Evolutionary conservation across 305 asterid species (phyloP).

Genomic region (Striga hermonthica): DNA sequence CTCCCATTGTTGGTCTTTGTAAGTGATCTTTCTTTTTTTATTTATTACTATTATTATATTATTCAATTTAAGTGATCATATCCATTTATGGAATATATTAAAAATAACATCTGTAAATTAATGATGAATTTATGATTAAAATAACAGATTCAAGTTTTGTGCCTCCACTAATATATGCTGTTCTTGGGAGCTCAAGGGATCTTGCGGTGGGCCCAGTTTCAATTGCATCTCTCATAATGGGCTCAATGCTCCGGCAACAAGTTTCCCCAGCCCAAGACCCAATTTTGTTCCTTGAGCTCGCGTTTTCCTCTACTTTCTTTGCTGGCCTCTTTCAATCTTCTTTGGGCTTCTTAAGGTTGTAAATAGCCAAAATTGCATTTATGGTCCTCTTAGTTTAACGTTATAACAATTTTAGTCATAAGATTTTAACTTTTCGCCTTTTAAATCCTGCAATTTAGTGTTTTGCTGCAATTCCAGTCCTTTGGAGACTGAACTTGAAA

Average conservation of each 20-base stretch:
- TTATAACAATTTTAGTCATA: too few species aligned
- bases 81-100: too few species aligned
- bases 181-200: slow-evolving; percentile 17
- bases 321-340: slow-evolving; percentile 12
- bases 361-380: too few species aligned
- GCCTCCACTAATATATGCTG: slow-evolving; percentile 10
- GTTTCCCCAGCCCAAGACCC: slow-evolving; percentile 6
- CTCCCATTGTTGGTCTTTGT: slow-evolving; percentile 12
- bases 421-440: too few species aligned
- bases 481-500: too few species aligned
- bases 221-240: slow-evolving; percentile 5
- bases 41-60: not conserved
- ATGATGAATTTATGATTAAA: not conserved
- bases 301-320: slow-evolving; percentile 6
- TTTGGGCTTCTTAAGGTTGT: slow-evolving; percentile 8
- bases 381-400: too few species aligned
- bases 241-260: slow-evolving; percentile 3
- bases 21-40: not conserved
- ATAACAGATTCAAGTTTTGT: slow-evolving; percentile 9
- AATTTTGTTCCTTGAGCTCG: not conserved
- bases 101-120: too few species aligned
- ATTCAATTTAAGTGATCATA: not conserved
- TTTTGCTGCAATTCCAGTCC: too few species aligned
- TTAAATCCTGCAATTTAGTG: too few species aligned
- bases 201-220: slow-evolving; percentile 15